Evolutionary conservation across 108 stramenopile species (phyloP).

Genomic region (Fragilaria crotonensis): DNA sequence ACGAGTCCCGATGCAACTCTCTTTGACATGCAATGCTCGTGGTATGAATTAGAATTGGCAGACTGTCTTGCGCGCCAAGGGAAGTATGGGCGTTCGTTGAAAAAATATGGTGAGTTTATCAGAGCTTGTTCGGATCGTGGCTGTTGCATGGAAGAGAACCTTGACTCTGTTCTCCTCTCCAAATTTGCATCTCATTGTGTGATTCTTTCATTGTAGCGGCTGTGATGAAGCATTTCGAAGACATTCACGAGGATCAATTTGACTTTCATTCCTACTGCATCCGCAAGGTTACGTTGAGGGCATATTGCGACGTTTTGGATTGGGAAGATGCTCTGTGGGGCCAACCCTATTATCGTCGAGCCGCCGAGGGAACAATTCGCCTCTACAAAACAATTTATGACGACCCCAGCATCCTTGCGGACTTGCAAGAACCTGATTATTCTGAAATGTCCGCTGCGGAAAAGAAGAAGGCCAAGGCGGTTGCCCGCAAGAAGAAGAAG

Average conservation of each 20-base stretch:
- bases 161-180: not conserved
- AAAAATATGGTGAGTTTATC: constrained; percentile 70
- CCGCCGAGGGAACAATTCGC: constrained; percentile 65
- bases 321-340: constrained; percentile 85
- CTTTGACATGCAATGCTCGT: constrained; percentile 96
- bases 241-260: constrained; percentile 97
- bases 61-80: constrained; percentile 49
- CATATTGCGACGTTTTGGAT: constrained; percentile 85
- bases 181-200: no score
- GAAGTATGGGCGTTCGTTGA: constrained; percentile 65
- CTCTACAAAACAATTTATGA: constrained; percentile 75
- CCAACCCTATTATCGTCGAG: constrained; percentile 70
- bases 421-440: constrained; percentile 72
- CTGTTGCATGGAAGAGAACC: not conserved
- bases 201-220: constrained; percentile 48
- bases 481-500: constrained; percentile 77
- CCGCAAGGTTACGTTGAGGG: constrained; percentile 92
- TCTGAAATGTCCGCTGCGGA: constrained; percentile 79
- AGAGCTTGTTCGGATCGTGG: not conserved
- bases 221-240: constrained; percentile 93
- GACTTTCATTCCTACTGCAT: constrained; percentile 98
- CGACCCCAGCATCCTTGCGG: constrained; percentile 34
- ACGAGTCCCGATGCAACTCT: constrained; percentile 88
- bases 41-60: constrained; percentile 95
- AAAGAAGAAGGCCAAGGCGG: constrained; percentile 78